Evolutionary conservation across 192 early-diverging fungal genomes (phyloP), one percentile per base, ranked within the genome.

Genomic region (Gamsiella multidivaricata): DNA sequence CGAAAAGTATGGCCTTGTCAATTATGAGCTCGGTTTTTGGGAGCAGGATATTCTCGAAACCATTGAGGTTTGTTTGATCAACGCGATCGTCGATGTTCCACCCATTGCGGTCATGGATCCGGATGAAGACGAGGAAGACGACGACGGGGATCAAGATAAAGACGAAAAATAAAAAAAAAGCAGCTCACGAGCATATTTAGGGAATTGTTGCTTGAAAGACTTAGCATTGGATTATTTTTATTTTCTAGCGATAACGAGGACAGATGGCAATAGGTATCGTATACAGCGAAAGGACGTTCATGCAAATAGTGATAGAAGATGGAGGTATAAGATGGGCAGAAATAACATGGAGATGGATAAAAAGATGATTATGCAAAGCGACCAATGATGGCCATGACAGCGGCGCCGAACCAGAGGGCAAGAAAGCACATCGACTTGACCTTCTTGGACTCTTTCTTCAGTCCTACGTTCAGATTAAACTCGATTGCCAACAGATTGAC

Each of bases 21-120:
- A 95, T 67, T 95, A 94, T 74, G 91, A 95, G 56, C 85, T 94
- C 80, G 93, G 93, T 23, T 89, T 91, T 52, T 93, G 90, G 90
- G 93, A 92, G 62, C 80, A 85, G 29, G 91, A 92, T 37, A 91
- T 94, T 58, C 66, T 92, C 42, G 86, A 90, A 43, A 86, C 90
- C 14, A 81, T 94, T 26, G 84, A 89, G 52, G 67, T 64, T 10
- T 86, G 87, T 33, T 66, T 90, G 12, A 72, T 76, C 58, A 76
- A 53, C 23, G 29, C 54, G 0, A 32, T 23, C 23, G 54, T 50
- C 14, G 46, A 54, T 67, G 31, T 36, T 17, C 28, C 36, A 12
- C 22, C 22, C 15, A 10, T 18, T 23, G 49, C 49, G 14, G 37
- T 20, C 10, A 51, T n/a, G 22, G 61, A 25, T 2, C 18, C 14